Evolutionary conservation across 805 yeast genomes (phyloP).

Genomic region (Candida xiaguanensis): DNA sequence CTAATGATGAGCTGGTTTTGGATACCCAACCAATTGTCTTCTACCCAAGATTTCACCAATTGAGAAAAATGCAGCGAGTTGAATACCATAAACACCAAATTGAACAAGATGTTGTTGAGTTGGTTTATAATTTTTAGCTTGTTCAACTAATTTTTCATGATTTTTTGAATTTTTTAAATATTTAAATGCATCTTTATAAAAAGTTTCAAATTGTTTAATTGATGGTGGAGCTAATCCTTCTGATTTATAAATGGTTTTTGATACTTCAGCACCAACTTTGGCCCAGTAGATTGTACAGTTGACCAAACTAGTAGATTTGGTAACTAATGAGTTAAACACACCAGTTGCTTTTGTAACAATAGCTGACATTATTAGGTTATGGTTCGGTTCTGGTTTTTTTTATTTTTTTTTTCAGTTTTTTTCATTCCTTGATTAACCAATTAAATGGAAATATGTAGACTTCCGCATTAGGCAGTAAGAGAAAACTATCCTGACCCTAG

Average conservation of each 20-base stretch:
- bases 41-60: slow-evolving; percentile 96
- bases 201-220: slow-evolving; percentile 67
- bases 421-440: slow-evolving; percentile 6
- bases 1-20: slow-evolving; percentile 43
- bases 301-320: slow-evolving; percentile 36
- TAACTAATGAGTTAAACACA: slow-evolving; percentile 30
- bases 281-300: slow-evolving; percentile 77
- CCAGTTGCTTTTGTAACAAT: slow-evolving; percentile 39
- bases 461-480: slow-evolving; percentile 19
- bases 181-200: slow-evolving; percentile 49
- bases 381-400: slow-evolving; percentile 9
- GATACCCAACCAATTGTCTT: slow-evolving; percentile 89
- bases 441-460: slow-evolving; percentile 13
- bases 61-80: slow-evolving; percentile 85
- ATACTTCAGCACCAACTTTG: slow-evolving; percentile 60
- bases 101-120: slow-evolving; percentile 56
- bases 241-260: slow-evolving; percentile 78
- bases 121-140: slow-evolving; percentile 43
- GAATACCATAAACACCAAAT: slow-evolving; percentile 75
- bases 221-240: slow-evolving; percentile 95
- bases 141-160: slow-evolving; percentile 56
- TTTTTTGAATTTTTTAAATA: slow-evolving; percentile 37
- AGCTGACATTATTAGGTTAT: slow-evolving; percentile 33
- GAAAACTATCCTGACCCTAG: no score
- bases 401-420: slow-evolving; percentile 6